Base-by-base conservation (phyloP, 805 yeast genomes). In the Saturnispora silvae region DNA sequence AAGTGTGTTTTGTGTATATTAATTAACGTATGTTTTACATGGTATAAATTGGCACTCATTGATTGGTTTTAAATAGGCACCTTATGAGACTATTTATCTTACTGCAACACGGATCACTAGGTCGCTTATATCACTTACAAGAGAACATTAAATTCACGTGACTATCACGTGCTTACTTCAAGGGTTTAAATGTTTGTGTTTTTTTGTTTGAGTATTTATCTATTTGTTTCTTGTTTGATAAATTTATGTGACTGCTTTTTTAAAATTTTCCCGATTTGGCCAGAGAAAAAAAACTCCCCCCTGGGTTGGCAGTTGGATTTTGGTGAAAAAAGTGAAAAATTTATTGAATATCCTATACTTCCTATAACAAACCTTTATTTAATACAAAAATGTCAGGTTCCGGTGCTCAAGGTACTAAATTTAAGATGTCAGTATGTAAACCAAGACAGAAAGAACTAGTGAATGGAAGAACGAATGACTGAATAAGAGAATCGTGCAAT, bases 351-450 rank as follows among this genome's bases (percentile, higher is more conserved):
- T 25, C 14, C 33, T 20, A 20, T 19, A 31, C 26, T 20, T 18
- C 23, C n/a, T 18, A 6, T 16, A 9, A 9, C 14, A 29, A 29
- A 11, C 18, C 23, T 29, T 18, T 18, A 37, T 20, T 17, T 54
- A 59, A 32, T 17, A n/a, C n/a, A 38, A 70, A 62, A 68, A 81
- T 81, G 89, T 79, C 86, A 64, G 81, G 82, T 65, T 76, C 82
- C 68, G 94, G 94, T 77, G 92, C 95, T 75, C 84, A 94, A 70
- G 96, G 98, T 78, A 92, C 86, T 81, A 89, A 89, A 78, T 92
- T 81, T 85, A 86, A 96, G 75, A 85, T 89, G 83, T 86, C 98
- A 70, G 94, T 83, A 83, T 70, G 95, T 10, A 9, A n/a, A n/a
- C n/a, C n/a, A n/a, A n/a, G n/a, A n/a, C n/a, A n/a, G n/a, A n/a